phyloP scores from a whole-genome alignment of 805 yeast species.

The Ogataea trehalophila region DNA sequence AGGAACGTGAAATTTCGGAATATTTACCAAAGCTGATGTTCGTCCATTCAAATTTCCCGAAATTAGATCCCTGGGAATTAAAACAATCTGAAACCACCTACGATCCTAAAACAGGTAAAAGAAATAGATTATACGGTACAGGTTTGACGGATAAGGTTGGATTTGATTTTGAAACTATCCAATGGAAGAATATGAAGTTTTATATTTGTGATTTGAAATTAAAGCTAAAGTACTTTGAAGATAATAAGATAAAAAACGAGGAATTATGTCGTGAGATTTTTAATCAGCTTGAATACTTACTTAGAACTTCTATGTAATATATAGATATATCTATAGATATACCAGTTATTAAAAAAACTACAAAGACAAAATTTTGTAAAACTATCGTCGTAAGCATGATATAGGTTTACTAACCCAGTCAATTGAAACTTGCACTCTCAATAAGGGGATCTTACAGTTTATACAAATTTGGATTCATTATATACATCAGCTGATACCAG shows the following conservation, averaged over 20 bases:
- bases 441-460: slow-evolving; percentile 1
- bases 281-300: slow-evolving; percentile 40
- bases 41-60: slow-evolving; percentile 65
- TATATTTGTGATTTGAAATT: slow-evolving; percentile 48
- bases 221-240: slow-evolving; percentile 39
- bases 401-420: too few species aligned
- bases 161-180: slow-evolving; percentile 53
- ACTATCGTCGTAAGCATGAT: too few species aligned
- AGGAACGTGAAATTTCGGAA: slow-evolving; percentile 10
- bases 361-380: too few species aligned
- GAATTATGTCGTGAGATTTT: slow-evolving; percentile 48
- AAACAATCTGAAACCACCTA: slow-evolving; percentile 37
- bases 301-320: slow-evolving; percentile 7
- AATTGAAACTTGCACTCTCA: too few species aligned
- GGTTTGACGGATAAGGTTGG: slow-evolving; percentile 48
- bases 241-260: slow-evolving; percentile 28
- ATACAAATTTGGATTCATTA: slow-evolving; percentile 6
- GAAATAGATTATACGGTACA: slow-evolving; percentile 56
- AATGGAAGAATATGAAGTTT: slow-evolving; percentile 54
- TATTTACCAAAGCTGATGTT: slow-evolving; percentile 37
- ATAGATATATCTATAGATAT: too few species aligned
- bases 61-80: slow-evolving; percentile 56
- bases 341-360: too few species aligned
- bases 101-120: slow-evolving; percentile 35
- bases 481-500: slow-evolving; percentile 15